A percentile compares a stretch with the other conserved stretches of the same genome.
These are phyloP conservation scores for Cicer arietinum DNA, from an alignment of 306 rosid genomes.

Conservation along the genomic window DNA sequence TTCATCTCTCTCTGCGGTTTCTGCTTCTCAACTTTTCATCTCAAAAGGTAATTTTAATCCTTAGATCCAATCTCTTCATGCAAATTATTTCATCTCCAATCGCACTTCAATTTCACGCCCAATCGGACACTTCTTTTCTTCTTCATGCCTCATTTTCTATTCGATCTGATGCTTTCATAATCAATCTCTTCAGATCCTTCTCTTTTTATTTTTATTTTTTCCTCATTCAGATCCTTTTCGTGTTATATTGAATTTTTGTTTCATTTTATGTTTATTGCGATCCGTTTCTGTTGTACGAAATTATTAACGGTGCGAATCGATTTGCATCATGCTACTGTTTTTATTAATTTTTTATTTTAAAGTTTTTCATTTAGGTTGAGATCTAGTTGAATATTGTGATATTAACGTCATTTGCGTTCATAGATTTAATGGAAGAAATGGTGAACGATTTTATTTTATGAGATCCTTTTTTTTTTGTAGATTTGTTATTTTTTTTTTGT, in stretches of 20 bases:
- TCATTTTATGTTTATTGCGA: conserved; percentile 1
- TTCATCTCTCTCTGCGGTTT: conserved; percentile 34
- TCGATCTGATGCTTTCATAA: conserved; percentile 50
- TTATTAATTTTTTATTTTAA: not conserved
- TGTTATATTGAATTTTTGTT: not conserved
- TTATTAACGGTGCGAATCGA: conserved; percentile 9
- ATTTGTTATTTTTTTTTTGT: not conserved
- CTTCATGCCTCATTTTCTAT: not conserved
- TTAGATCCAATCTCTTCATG: conserved; percentile 46
- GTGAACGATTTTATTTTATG: not conserved
- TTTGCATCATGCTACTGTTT: conserved; percentile 13
- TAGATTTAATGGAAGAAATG: conserved; percentile 14
- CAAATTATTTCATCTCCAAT: not conserved
- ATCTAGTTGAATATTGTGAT: conserved; percentile 51
- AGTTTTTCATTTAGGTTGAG: conserved; percentile 34
- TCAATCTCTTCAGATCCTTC: conserved; percentile 52
- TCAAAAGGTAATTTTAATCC: conserved; percentile 54
- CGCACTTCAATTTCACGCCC: not conserved
- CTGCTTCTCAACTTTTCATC: conserved; percentile 43
- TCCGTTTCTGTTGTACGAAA: conserved; percentile 26
- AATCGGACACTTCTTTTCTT: not conserved
- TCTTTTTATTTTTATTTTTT: not conserved
- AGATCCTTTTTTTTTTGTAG: not conserved
- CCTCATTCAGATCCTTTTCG: not conserved
- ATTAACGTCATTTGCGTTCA: not conserved